Evolutionary conservation across 169 alveolate genomes (phyloP), one percentile per base, ranked within the genome.

Genomic region (Plasmodium vivax): DNA sequence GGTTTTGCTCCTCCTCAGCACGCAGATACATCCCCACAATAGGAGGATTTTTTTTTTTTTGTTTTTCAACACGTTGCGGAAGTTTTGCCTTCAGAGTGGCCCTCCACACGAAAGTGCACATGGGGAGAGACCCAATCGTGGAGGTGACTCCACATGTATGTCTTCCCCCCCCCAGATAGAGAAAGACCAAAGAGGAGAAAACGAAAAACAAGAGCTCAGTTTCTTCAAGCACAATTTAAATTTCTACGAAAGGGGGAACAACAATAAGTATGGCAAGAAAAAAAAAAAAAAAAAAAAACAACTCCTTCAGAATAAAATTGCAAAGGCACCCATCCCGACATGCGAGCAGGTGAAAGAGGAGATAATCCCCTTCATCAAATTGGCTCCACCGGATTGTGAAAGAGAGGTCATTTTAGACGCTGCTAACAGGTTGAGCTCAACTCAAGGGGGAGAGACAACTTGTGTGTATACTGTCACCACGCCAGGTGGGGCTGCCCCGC

Each of bases 191-290:
- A 14, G 19, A 6, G 19, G 30, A 71, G 12, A 47, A 83, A 68
- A 27, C 19, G 12, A 14, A 12, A 5, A 2, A 32, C 34, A 10
- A 56, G 45, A 7, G 23, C 34, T 32, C 16, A 85, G 43, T 85
- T 27, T 80, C 3, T 88, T 41, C 62, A 9, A 23, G 45, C 94
- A 88, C 73, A 85, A 88, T 43, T 62, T 88, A 62, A 80, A 88
- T 32, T 30, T 88, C 51, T 88, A 88, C 47, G 94, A 88, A 38
- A 77, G 83, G 51, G 73, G 54, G 3, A 88, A 58, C 27, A 88
- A 88, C 72, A 88, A 88, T 62, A 88, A 88, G 72, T 88, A 88
- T 79, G 45, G 27, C 10, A 88, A 80, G 47, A 82, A 88, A 36
- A 77, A 36, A 88, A n/a, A n/a, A n/a, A n/a, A n/a, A n/a, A n/a